A percentile compares a stretch with the other conserved stretches of the same genome.
Evolutionary conservation across 225 moss, liverwort and hornwort genomes (phyloP).

Genomic region (Anthoceros angustus): DNA sequence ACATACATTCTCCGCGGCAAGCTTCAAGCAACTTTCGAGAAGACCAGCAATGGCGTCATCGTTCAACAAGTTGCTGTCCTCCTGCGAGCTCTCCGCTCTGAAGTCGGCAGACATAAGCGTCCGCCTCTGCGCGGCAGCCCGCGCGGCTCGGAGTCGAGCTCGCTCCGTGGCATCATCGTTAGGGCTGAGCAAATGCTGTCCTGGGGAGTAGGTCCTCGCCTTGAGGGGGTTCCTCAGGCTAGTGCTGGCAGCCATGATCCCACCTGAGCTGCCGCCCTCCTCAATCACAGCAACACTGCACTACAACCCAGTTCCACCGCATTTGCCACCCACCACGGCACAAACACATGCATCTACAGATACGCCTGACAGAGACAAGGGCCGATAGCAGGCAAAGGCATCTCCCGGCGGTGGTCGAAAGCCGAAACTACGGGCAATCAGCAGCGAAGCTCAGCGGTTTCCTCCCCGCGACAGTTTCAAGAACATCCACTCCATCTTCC

Average conservation of each 20-base stretch:
- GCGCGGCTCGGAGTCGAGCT: slow-evolving; percentile 38
- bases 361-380: too few relatives aligned
- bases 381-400: too few relatives aligned
- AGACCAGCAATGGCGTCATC: slow-evolving; percentile 44
- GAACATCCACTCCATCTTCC: too few relatives aligned
- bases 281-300: not conserved
- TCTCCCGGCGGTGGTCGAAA: too few relatives aligned
- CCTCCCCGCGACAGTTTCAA: too few relatives aligned
- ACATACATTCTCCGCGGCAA: slow-evolving; percentile 49
- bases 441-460: too few relatives aligned
- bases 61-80: slow-evolving; percentile 31
- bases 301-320: not conserved
- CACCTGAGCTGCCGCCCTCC: not conserved
- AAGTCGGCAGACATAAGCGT: slow-evolving; percentile 18
- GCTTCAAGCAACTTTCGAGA: slow-evolving; percentile 48
- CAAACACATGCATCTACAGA: too few relatives aligned
- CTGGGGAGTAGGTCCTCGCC: slow-evolving; percentile 41
- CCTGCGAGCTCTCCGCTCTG: slow-evolving; percentile 11
- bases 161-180: slow-evolving; percentile 52
- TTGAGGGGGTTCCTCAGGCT: slow-evolving; percentile 30
- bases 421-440: too few relatives aligned
- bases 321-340: too few relatives aligned
- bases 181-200: slow-evolving; percentile 36
- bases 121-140: slow-evolving; percentile 41
- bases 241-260: not conserved